A percentile compares a stretch with the other conserved stretches of the same genome.
Evolutionary conservation across 192 early-diverging fungal genomes (phyloP).

Genomic region (Backusella sp.): DNA sequence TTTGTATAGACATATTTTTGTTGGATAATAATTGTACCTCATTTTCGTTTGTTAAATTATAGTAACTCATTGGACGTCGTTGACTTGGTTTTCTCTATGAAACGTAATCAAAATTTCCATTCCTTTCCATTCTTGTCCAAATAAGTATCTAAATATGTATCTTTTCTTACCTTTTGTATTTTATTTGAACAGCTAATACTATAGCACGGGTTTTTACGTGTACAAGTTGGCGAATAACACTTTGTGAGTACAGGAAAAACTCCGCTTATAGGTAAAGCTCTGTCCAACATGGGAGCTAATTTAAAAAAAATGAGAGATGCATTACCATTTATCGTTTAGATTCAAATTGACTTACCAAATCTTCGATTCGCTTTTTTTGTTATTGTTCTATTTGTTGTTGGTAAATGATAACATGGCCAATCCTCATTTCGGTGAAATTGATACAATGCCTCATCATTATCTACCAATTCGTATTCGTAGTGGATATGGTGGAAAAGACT

Average conservation of each 20-base stretch:
- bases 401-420: conserved; percentile 2
- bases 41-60: conserved; percentile 1
- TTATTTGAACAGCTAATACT: conserved; percentile 79
- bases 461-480: conserved; percentile 80
- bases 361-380: conserved; percentile 2
- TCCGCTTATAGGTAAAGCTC: conserved; percentile 41
- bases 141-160: background rate
- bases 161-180: background rate
- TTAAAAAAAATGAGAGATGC: conserved; percentile 1
- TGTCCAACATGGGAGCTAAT: conserved; percentile 4
- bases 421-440: conserved; percentile 49
- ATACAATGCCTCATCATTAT: conserved; percentile 73
- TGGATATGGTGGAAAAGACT: conserved; percentile 89
- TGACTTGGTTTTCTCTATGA: background rate
- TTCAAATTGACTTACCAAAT: background rate
- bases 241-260: conserved; percentile 86
- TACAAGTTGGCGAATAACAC: conserved; percentile 94
- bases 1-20: background rate
- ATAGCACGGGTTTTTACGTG: conserved; percentile 77
- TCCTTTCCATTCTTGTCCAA: background rate
- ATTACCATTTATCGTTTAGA: conserved; percentile 9
- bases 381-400: background rate
- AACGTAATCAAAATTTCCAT: background rate
- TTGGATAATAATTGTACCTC: background rate
- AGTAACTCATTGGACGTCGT: background rate